Evolutionary conservation across 495 filamentous ascomycete species (phyloP).

Genomic region (Evansstolkia leycettana): DNA sequence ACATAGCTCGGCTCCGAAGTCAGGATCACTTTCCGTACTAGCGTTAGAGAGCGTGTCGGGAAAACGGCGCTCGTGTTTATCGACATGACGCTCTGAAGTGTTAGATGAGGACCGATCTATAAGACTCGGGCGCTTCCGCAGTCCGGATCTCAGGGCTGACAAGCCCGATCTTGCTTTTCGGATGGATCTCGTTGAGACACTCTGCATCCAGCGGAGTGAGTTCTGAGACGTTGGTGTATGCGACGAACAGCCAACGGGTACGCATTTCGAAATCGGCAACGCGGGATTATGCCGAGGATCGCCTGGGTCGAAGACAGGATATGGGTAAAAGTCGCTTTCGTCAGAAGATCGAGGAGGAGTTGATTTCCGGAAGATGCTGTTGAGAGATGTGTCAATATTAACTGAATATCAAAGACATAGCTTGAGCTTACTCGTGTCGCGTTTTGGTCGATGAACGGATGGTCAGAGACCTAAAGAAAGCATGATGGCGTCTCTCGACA

Average conservation of each 20-base stretch:
- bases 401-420: neutral
- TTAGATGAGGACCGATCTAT: conserved; percentile 6
- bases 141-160: conserved; percentile 16
- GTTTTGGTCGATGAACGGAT: conserved; percentile 8
- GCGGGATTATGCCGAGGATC: conserved; percentile 25
- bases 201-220: conserved; percentile 16
- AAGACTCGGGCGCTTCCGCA: conserved; percentile 10
- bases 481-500: conserved; percentile 3
- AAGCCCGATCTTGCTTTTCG: conserved; percentile 23
- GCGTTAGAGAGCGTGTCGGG: conserved; percentile 13
- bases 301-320: conserved; percentile 24
- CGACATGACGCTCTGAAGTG: conserved; percentile 1
- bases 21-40: conserved; percentile 21
- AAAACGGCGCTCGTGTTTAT: conserved; percentile 5
- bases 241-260: conserved; percentile 5
- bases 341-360: conserved; percentile 13
- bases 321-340: conserved; percentile 22
- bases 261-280: neutral
- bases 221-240: conserved; percentile 5
- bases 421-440: conserved; percentile 12
- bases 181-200: conserved; percentile 17
- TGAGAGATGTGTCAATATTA: neutral
- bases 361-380: conserved; percentile 4
- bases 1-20: conserved; percentile 20
- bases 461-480: conserved; percentile 9